phyloP scores from a whole-genome alignment of 257 asterid species.

The Nicotiana obtusifolia region DNA sequence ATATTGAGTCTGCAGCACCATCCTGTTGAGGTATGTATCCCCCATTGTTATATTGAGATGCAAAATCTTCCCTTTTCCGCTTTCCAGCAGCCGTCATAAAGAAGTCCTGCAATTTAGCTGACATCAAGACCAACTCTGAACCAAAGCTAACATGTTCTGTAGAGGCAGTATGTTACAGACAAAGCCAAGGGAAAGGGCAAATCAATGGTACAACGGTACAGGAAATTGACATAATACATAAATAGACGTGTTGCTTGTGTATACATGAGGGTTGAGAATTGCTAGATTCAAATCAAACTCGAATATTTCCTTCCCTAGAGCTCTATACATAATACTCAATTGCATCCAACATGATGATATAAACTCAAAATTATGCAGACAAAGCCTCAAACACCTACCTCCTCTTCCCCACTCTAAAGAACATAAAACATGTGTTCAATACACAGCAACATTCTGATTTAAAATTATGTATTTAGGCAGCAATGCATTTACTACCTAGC shows the following conservation, averaged over 20 bases:
- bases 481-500: not conserved
- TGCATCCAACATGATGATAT: not conserved
- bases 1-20: constrained; percentile 64
- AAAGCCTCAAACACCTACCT: not conserved
- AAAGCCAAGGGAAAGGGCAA: not conserved
- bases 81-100: constrained; percentile 61
- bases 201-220: not conserved
- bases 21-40: constrained; percentile 96
- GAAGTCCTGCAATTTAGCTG: constrained; percentile 56
- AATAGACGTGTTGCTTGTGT: not conserved
- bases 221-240: not conserved
- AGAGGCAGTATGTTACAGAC: not conserved
- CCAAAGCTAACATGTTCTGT: not conserved
- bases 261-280: not conserved
- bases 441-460: not conserved
- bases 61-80: constrained; percentile 76
- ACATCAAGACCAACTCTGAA: not conserved
- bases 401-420: not conserved
- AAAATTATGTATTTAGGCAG: not conserved
- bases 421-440: not conserved
- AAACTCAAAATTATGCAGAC: not conserved
- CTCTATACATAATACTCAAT: not conserved
- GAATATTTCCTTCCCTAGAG: not conserved
- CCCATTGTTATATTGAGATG: constrained; percentile 59
- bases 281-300: not conserved